Evolutionary conservation across 2,329 filamentous ascomycete species (phyloP).

Genomic region (Whalleya microplaca): DNA sequence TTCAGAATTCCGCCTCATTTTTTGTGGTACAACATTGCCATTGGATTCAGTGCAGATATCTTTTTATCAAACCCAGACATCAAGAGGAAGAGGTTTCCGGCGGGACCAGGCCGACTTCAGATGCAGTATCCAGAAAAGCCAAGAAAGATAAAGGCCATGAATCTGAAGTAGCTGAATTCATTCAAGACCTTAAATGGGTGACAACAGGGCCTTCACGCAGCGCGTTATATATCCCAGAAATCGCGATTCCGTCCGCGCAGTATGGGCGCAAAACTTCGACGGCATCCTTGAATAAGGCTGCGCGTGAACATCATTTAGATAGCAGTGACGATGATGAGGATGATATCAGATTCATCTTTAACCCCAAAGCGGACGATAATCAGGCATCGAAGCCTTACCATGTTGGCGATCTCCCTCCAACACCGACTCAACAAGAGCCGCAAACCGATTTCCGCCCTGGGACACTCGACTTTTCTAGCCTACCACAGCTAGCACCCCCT

Average conservation of each 20-base stretch:
- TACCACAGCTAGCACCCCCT: slow-evolving; percentile 69
- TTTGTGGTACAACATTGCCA: slow-evolving; percentile 76
- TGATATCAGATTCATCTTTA: slow-evolving; percentile 45
- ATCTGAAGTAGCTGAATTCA: slow-evolving; percentile 16
- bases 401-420: slow-evolving; percentile 1
- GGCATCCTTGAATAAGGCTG: slow-evolving; percentile 8
- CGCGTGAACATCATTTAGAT: slow-evolving; percentile 32
- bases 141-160: background rate
- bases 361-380: slow-evolving; percentile 36
- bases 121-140: background rate
- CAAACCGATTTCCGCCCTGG: slow-evolving; percentile 65
- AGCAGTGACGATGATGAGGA: slow-evolving; percentile 51
- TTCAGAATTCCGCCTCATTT: slow-evolving; percentile 57
- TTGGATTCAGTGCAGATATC: slow-evolving; percentile 89
- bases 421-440: slow-evolving; percentile 13
- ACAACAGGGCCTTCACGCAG: slow-evolving; percentile 15
- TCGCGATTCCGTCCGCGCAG: slow-evolving; percentile 36
- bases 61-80: slow-evolving; percentile 57
- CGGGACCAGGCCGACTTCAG: too few species aligned
- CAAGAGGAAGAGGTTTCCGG: background rate
- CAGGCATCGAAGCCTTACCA: slow-evolving; percentile 10
- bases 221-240: slow-evolving; percentile 37
- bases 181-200: slow-evolving; percentile 26
- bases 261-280: background rate
- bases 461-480: slow-evolving; percentile 59